These are phyloP conservation scores for Tricholoma sp. DNA, from an alignment of 768 basidiomycete species.

Conservation along the genomic window DNA sequence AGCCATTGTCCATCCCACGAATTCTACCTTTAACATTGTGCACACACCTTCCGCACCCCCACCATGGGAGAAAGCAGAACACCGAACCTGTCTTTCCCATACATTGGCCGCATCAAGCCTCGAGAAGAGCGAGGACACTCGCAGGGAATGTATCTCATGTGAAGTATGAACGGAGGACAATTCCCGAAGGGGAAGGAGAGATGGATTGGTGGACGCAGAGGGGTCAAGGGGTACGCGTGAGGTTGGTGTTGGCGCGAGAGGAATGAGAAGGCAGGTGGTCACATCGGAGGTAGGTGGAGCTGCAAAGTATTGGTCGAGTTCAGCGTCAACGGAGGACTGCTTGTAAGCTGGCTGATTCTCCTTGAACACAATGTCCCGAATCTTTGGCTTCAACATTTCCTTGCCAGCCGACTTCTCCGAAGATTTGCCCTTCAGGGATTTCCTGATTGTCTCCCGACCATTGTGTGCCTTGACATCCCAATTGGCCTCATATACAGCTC, in stretches of 20 bases:
- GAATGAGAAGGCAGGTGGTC: constrained; percentile 67
- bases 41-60: constrained; percentile 45
- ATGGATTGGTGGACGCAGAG: constrained; percentile 21
- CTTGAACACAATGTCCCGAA: constrained; percentile 11
- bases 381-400: constrained; percentile 29
- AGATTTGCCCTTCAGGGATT: constrained; percentile 19
- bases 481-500: constrained; percentile 73
- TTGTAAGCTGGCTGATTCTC: constrained; percentile 7
- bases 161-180: constrained; percentile 47
- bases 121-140: constrained; percentile 64
- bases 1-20: constrained; percentile 67
- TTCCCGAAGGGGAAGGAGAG: constrained; percentile 50
- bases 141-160: constrained; percentile 52
- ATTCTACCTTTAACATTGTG: constrained; percentile 62
- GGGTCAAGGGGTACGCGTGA: constrained; percentile 54
- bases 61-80: constrained; percentile 54
- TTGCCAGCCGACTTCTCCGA: constrained; percentile 20
- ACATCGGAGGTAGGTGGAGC: constrained; percentile 30
- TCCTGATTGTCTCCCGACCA: constrained; percentile 29
- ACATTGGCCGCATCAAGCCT: constrained; percentile 66
- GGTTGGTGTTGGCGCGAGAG: constrained; percentile 72
- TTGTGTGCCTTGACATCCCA: constrained; percentile 54
- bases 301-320: constrained; percentile 62
- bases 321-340: constrained; percentile 16
- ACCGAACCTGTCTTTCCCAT: constrained; percentile 59